Percentiles rank a stretch among this genome's conserved stretches.
Conservation (phyloP, 495 filamentous ascomycete genomes). For the Aspergillus affinis region DNA sequence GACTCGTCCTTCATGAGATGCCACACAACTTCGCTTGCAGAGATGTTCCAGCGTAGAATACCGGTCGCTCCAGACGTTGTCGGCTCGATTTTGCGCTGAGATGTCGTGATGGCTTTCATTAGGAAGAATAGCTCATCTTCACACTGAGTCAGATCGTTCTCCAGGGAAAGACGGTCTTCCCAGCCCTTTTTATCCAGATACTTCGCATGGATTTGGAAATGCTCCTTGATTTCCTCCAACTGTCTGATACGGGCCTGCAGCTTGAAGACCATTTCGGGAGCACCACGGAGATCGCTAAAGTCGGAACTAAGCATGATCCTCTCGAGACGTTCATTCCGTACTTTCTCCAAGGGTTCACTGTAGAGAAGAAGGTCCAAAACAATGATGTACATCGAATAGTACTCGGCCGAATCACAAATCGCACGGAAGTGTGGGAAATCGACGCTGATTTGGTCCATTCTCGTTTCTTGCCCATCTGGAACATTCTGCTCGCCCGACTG, state of each 20-base stretch:
- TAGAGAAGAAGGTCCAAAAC: constrained; percentile 93
- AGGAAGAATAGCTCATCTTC: constrained; percentile 99
- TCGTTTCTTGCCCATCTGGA: constrained; percentile 58
- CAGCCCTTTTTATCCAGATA: constrained; percentile 87
- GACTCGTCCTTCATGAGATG: constrained; percentile 83
- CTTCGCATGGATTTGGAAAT: constrained; percentile 90
- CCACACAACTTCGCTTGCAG: constrained; percentile 92
- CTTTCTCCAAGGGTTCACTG: constrained; percentile 93
- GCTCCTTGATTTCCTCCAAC: constrained; percentile 93
- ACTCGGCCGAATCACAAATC: constrained; percentile 92
- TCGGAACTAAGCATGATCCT: constrained; percentile 99
- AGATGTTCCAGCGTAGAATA: constrained; percentile 83
- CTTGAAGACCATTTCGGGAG: constrained; percentile 88
- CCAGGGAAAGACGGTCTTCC: constrained; percentile 81
- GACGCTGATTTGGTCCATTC: constrained; percentile 94
- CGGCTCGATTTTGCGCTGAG: constrained; percentile 78
- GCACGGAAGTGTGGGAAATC: constrained; percentile 92
- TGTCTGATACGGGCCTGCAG: constrained; percentile 91
- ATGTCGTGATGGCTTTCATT: constrained; percentile 99
- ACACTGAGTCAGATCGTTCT: constrained; percentile 81
- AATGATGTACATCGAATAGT: constrained; percentile 97
- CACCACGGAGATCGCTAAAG: constrained; percentile 93
- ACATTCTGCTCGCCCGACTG: constrained; percentile 35
- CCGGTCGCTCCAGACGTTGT: constrained; percentile 67
- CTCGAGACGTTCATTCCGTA: constrained; percentile 85